Base-by-base conservation (phyloP, 1,284 basidiomycete species). In the Vanrija sp. region DNA sequence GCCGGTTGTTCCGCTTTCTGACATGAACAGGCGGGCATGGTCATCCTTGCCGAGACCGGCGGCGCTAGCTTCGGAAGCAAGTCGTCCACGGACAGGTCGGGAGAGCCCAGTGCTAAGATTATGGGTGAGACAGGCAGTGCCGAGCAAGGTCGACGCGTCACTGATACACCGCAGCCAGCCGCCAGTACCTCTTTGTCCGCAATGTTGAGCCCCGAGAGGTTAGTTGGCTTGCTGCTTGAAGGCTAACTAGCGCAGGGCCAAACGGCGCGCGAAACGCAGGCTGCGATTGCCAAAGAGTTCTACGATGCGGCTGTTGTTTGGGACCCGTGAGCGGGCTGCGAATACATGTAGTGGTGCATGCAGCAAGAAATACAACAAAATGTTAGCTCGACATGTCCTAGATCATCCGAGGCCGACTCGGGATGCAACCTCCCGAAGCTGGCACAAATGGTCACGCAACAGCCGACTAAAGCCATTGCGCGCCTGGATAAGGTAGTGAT, bases 21-120 rank as follows among this genome's bases (percentile, higher is more conserved):
- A 46, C 23, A 8, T 19, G 6, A 19, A n/a, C 56, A 71, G 80
- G 86, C 95, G 1, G 94, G 93, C 0, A 85, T 91, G n/a, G 86
- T 94, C 60, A 94, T 98, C 62, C 89, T 90, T 0, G 82, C 89
- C 60, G 95, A 97, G 74, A 90, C 94, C 0, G 92, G 92, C 6
- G 85, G 88, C 23, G 78, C 86, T 21, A 83, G 88, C 29, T 86
- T 86, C 25, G 90, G 89, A 40, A 83, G 84, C 29, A 84, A 86
- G 54, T 47, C 52, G 15, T 40, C 42, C 19, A 26, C 29, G 19
- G 40, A 43, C 8, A 84, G 85, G 51, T n/a, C 34, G 3, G 59
- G 59, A 47, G 48, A 77, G 79, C 3, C 62, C 82, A 75, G 73
- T 78, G 84, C 88, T 51, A 83, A 83, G 25, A 79, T 94, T 19